phyloP scores from a whole-genome alignment of 2,329 filamentous ascomycete species.

The Neocatenulostroma microsporum region DNA sequence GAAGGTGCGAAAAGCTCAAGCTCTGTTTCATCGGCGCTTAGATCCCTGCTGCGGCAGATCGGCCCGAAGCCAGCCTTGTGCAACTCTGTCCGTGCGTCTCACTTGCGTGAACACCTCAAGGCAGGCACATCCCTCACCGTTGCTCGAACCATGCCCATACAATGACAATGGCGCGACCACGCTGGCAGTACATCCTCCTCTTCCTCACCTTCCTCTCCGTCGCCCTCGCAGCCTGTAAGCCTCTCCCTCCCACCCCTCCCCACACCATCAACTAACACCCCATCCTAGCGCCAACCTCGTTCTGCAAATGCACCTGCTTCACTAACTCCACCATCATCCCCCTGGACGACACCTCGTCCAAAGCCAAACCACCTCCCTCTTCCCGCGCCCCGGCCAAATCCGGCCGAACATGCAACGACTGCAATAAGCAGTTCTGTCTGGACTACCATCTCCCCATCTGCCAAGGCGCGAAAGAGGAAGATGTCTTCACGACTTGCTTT shows the following conservation, averaged over 20 bases:
- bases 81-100: no score
- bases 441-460: constrained; percentile 56
- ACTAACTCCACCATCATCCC: constrained; percentile 61
- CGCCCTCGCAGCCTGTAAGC: constrained; percentile 38
- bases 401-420: constrained; percentile 52
- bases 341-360: constrained; percentile 45
- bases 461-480: constrained; percentile 55
- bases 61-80: no score
- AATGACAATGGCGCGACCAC: constrained; percentile 12
- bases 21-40: no score
- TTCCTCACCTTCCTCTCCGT: constrained; percentile 30
- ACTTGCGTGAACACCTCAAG: no score
- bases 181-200: constrained; percentile 21
- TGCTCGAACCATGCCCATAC: no score
- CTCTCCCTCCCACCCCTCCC: background rate
- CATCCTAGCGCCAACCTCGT: constrained; percentile 48
- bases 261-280: background rate
- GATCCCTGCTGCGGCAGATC: no score
- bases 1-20: no score
- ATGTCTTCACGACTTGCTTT: constrained; percentile 60
- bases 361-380: no score
- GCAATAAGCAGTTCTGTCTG: constrained; percentile 60
- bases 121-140: no score
- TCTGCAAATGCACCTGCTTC: constrained; percentile 66
- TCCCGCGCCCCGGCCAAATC: constrained; percentile 9